phyloP scores from a whole-genome alignment of 805 yeast species.

The Yarrowia phangngaensis region DNA sequence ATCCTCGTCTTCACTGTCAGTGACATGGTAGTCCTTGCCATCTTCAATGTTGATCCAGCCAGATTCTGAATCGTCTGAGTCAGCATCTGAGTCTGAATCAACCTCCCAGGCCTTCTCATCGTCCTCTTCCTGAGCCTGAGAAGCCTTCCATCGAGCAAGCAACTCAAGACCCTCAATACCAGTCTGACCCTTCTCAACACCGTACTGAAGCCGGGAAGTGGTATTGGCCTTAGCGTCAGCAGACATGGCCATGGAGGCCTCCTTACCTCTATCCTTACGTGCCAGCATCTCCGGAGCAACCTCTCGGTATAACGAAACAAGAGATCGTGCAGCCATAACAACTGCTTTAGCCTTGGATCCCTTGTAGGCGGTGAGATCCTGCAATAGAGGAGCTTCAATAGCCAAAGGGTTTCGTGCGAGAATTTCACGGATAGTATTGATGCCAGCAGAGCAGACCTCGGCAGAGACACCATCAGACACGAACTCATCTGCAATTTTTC shows the following conservation, averaged over 20 bases:
- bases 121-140: slow-evolving; percentile 52
- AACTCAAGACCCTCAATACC: slow-evolving; percentile 90
- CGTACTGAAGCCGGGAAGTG: slow-evolving; percentile 45
- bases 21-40: slow-evolving; percentile 62
- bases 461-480: slow-evolving; percentile 98
- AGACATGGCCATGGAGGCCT: slow-evolving; percentile 75
- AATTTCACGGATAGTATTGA: slow-evolving; percentile 91
- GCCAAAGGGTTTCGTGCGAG: slow-evolving; percentile 92
- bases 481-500: slow-evolving; percentile 95
- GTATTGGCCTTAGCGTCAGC: slow-evolving; percentile 39
- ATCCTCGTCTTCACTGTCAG: slow-evolving; percentile 52
- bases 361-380: slow-evolving; percentile 84
- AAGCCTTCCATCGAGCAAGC: slow-evolving; percentile 77
- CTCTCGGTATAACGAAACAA: slow-evolving; percentile 83
- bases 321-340: slow-evolving; percentile 86
- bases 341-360: slow-evolving; percentile 94
- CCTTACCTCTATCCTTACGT: slow-evolving; percentile 88
- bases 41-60: slow-evolving; percentile 90
- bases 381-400: slow-evolving; percentile 79
- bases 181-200: slow-evolving; percentile 65
- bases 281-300: slow-evolving; percentile 94
- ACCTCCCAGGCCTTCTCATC: slow-evolving; percentile 58
- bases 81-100: slow-evolving; percentile 48
- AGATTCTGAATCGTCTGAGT: slow-evolving; percentile 60
- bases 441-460: slow-evolving; percentile 97